Percentiles rank a stretch among this genome's conserved stretches.
These are phyloP conservation scores for Hypoxylon crocopeplum DNA, from an alignment of 495 filamentous ascomycete genomes.

Conservation along the genomic window DNA sequence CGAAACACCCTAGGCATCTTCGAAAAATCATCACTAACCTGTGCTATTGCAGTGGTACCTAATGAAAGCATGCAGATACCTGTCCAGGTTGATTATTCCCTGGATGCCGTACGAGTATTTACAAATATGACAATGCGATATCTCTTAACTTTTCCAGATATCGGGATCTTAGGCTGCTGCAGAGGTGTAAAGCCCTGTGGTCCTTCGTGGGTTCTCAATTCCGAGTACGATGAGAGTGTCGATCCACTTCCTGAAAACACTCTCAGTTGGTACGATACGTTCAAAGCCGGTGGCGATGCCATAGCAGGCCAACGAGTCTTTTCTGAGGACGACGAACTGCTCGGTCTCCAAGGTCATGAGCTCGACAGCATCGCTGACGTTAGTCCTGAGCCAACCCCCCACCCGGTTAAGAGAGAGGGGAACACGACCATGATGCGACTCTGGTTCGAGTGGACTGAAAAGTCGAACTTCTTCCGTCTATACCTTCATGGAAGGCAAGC, in stretches of 20 bases:
- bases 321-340: neutral
- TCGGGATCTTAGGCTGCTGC: neutral
- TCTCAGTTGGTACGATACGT: neutral
- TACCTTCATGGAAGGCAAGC: neutral
- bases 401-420: neutral
- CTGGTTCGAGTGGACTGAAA: neutral
- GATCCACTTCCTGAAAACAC: neutral
- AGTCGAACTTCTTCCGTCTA: neutral
- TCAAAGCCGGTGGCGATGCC: neutral
- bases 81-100: neutral
- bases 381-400: neutral
- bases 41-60: neutral
- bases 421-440: neutral
- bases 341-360: neutral
- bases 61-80: neutral
- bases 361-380: neutral
- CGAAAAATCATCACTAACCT: no score
- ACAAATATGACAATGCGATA: neutral
- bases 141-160: neutral
- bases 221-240: neutral
- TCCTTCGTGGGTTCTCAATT: conserved; percentile 4
- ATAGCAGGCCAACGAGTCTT: neutral
- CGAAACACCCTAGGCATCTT: no score
- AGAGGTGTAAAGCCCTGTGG: neutral
- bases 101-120: neutral